Conservation (phyloP, 2,329 filamentous ascomycete genomes). For the Allantophomopsis cytisporea region DNA sequence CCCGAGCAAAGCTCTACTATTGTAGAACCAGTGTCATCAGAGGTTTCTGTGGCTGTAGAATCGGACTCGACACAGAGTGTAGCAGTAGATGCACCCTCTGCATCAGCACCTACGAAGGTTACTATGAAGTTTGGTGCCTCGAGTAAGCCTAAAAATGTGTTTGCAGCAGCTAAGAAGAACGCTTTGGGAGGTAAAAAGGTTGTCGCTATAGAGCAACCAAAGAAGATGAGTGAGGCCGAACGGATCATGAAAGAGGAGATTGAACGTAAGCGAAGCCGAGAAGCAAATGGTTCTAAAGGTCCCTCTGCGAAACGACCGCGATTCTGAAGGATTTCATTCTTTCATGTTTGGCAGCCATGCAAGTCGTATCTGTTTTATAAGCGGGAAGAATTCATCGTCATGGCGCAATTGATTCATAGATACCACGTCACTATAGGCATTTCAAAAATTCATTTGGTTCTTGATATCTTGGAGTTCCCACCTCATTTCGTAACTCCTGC, state of each 20-base stretch:
- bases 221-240: conserved; percentile 81
- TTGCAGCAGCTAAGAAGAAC: conserved; percentile 55
- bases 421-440: too few species aligned
- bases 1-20: neutral
- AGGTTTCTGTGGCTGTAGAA: conserved; percentile 2
- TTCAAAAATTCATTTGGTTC: too few species aligned
- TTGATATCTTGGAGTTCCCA: too few species aligned
- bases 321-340: conserved; percentile 4
- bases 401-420: too few species aligned
- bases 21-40: neutral
- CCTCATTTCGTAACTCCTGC: too few species aligned
- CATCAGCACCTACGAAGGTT: conserved; percentile 44
- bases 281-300: conserved; percentile 29
- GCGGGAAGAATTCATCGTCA: too few species aligned
- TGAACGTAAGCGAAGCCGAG: conserved; percentile 51
- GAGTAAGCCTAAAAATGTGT: conserved; percentile 65
- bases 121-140: conserved; percentile 28
- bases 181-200: conserved; percentile 53
- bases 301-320: conserved; percentile 35
- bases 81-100: conserved; percentile 3
- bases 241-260: conserved; percentile 81
- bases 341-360: too few species aligned
- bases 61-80: conserved; percentile 4
- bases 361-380: too few species aligned
- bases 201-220: conserved; percentile 43